These are phyloP conservation scores for Neoscytalidium dimidiatum DNA, from an alignment of 2,329 filamentous ascomycete species.

Conservation along the genomic window DNA sequence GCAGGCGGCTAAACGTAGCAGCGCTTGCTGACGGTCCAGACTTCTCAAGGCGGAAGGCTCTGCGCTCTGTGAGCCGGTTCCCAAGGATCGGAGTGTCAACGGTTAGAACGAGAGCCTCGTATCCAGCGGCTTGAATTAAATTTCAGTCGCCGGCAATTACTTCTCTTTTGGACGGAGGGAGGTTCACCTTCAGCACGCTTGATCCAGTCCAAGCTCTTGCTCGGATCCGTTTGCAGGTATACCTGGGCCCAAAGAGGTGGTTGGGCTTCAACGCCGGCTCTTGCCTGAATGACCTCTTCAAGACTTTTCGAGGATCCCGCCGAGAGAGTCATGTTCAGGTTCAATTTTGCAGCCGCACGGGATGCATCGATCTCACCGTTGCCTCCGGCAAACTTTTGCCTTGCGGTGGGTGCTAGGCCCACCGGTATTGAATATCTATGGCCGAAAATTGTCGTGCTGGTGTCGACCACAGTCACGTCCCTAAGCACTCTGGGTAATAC, in stretches of 20 bases:
- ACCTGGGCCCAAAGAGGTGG: not conserved
- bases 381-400: not conserved
- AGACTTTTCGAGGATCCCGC: not conserved
- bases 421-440: not conserved
- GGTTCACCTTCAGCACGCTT: not conserved
- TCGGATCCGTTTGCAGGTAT: not conserved
- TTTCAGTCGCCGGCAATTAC: not conserved
- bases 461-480: not conserved
- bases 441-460: not conserved
- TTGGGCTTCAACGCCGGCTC: not conserved
- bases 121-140: not conserved
- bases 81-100: not conserved
- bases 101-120: not conserved
- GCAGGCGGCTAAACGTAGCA: not conserved
- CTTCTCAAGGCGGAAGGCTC: not conserved
- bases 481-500: not conserved
- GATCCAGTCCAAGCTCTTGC: not conserved
- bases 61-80: not conserved
- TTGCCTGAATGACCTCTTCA: not conserved
- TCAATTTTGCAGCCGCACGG: not conserved
- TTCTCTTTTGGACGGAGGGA: not conserved
- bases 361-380: not conserved
- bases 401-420: not conserved
- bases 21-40: no score
- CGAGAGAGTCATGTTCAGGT: not conserved